phyloP scores from a whole-genome alignment of 2,329 filamentous ascomycete genomes.

The Aspergillus oerlinghausenensis region DNA sequence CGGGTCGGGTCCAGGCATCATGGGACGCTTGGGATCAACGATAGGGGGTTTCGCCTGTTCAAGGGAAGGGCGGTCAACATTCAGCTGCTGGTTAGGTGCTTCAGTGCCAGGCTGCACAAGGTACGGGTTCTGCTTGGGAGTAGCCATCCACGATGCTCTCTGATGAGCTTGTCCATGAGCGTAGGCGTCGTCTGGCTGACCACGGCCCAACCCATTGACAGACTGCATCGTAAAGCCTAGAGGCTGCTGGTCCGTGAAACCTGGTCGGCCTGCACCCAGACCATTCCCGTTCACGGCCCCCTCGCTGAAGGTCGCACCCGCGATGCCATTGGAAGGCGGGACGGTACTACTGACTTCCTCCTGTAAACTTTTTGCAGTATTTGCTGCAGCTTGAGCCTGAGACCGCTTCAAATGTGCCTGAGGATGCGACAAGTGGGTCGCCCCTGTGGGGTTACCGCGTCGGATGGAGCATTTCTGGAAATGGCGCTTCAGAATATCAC shows the following conservation, averaged over 20 bases:
- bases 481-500: slow-evolving; percentile 97
- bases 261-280: slow-evolving; percentile 35
- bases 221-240: slow-evolving; percentile 40
- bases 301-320: slow-evolving; percentile 41
- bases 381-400: slow-evolving; percentile 45
- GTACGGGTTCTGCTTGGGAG: slow-evolving; percentile 43
- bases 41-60: slow-evolving; percentile 41
- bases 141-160: slow-evolving; percentile 40
- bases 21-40: slow-evolving; percentile 39
- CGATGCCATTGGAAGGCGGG: slow-evolving; percentile 41
- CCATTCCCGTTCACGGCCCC: slow-evolving; percentile 40
- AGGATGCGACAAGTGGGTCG: slow-evolving; percentile 89
- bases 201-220: slow-evolving; percentile 40
- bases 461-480: slow-evolving; percentile 99
- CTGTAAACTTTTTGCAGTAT: slow-evolving; percentile 39
- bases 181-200: slow-evolving; percentile 33
- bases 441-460: slow-evolving; percentile 90
- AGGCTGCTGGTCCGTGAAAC: slow-evolving; percentile 39
- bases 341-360: slow-evolving; percentile 44
- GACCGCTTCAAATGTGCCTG: slow-evolving; percentile 81
- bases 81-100: slow-evolving; percentile 39
- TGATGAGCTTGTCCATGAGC: slow-evolving; percentile 35
- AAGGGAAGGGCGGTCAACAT: slow-evolving; percentile 40
- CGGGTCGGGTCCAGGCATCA: slow-evolving; percentile 60
- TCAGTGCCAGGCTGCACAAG: slow-evolving; percentile 40